Percentiles rank a stretch among this genome's conserved stretches.
phyloP scores from a whole-genome alignment of 345 rosid genomes.

The Ceriops tagal region DNA sequence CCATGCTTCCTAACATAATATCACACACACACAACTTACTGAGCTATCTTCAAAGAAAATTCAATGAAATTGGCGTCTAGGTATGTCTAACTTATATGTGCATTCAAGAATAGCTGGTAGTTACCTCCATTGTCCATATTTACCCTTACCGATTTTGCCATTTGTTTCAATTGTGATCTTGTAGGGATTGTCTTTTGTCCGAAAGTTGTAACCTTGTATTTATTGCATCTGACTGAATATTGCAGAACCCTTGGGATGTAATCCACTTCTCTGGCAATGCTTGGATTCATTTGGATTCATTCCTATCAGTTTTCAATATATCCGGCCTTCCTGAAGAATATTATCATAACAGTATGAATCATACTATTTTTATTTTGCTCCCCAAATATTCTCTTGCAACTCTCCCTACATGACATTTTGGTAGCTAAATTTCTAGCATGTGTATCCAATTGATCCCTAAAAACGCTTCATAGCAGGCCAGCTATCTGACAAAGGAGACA shows the following conservation, averaged over 20 bases:
- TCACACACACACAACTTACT: not conserved
- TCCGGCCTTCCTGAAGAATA: constrained; percentile 85
- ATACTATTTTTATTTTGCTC: not conserved
- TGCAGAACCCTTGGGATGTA: constrained; percentile 95
- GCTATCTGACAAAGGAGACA: constrained; percentile 38
- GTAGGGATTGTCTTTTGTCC: not conserved
- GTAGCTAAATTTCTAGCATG: constrained; percentile 1
- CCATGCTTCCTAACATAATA: no score
- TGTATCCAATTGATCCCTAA: not conserved
- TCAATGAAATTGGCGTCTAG: not conserved
- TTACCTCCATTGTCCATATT: not conserved
- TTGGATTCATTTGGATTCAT: constrained; percentile 76
- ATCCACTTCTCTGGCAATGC: constrained; percentile 70
- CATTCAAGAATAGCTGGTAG: not conserved
- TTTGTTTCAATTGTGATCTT: constrained; percentile 1
- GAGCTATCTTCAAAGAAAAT: not conserved
- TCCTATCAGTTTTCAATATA: constrained; percentile 73
- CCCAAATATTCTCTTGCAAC: not conserved
- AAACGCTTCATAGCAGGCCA: constrained; percentile 33
- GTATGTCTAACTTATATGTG: not conserved
- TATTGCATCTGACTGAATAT: not conserved
- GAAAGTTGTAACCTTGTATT: not conserved
- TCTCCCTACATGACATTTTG: not conserved
- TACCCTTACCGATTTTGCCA: not conserved
- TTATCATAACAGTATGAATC: constrained; percentile 60